Evolutionary conservation across 768 basidiomycete genomes (phyloP).

Genomic region (Brasilioporus rufonigricans): DNA sequence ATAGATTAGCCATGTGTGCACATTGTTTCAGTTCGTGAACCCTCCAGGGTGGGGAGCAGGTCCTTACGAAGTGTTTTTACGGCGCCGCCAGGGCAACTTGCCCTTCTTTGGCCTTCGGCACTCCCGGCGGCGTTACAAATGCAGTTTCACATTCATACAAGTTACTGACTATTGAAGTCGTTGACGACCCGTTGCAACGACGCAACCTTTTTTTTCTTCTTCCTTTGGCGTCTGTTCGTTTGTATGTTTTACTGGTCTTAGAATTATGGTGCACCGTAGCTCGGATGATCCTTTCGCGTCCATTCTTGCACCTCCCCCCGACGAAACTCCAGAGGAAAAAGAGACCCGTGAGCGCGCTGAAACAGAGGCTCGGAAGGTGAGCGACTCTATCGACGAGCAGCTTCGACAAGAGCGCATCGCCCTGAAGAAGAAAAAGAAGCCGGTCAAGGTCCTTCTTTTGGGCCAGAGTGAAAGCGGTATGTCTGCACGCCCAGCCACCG

Average conservation of each 20-base stretch:
- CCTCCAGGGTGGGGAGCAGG: not conserved
- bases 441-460: slow-evolving; percentile 72
- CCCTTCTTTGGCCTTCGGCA: not conserved
- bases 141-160: not conserved
- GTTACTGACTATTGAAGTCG: not conserved
- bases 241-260: not conserved
- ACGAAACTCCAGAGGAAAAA: slow-evolving; percentile 60
- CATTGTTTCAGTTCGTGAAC: not conserved
- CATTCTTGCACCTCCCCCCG: slow-evolving; percentile 61
- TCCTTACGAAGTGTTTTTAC: too few species aligned
- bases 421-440: slow-evolving; percentile 60
- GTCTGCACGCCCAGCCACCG: slow-evolving; percentile 9
- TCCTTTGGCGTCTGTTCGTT: not conserved
- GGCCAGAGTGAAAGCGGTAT: slow-evolving; percentile 72
- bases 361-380: slow-evolving; percentile 58
- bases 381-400: slow-evolving; percentile 76
- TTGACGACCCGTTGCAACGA: not conserved
- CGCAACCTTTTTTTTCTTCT: too few species aligned
- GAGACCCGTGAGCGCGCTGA: slow-evolving; percentile 57
- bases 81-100: not conserved
- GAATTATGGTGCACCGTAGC: slow-evolving; percentile 27
- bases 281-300: slow-evolving; percentile 63
- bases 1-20: not conserved
- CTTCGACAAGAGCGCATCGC: slow-evolving; percentile 58
- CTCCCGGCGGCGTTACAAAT: not conserved